These are phyloP conservation scores for Claviceps sp. DNA, from an alignment of 2,329 filamentous ascomycete genomes.

Conservation along the genomic window DNA sequence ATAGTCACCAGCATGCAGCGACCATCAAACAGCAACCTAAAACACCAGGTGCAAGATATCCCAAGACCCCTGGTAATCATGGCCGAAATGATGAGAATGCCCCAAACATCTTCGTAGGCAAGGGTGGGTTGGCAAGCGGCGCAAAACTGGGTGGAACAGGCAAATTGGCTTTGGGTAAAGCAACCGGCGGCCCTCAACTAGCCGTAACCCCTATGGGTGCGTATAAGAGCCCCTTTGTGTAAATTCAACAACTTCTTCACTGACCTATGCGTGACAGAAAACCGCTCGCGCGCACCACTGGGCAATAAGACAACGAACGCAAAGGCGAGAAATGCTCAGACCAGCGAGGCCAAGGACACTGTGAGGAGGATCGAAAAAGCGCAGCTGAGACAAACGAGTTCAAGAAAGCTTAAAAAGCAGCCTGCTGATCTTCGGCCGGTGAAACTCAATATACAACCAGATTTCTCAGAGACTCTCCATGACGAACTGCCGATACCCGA, in stretches of 20 bases:
- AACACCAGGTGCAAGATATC: conserved; percentile 61
- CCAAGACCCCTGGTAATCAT: conserved; percentile 72
- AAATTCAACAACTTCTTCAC: background rate
- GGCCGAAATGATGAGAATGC: conserved; percentile 78
- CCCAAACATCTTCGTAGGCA: conserved; percentile 22
- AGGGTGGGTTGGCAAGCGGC: conserved; percentile 33
- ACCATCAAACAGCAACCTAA: conserved; percentile 63
- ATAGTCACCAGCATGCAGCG: conserved; percentile 61
- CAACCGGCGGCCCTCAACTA: conserved; percentile 31
- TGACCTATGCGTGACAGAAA: conserved; percentile 12
- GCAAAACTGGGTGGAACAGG: conserved; percentile 40
- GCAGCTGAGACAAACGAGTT: conserved; percentile 42
- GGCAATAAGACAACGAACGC: conserved; percentile 96
- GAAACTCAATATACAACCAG: conserved; percentile 50
- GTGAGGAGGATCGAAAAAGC: conserved; percentile 50
- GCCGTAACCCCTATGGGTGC: conserved; percentile 74
- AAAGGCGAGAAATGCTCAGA: conserved; percentile 58
- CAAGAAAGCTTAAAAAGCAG: conserved; percentile 45
- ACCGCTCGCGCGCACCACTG: conserved; percentile 61
- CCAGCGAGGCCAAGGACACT: conserved; percentile 47
- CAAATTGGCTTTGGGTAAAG: conserved; percentile 33
- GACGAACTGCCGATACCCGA: conserved; percentile 78
- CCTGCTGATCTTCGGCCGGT: conserved; percentile 37
- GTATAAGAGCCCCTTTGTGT: conserved; percentile 9
- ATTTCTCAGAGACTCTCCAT: conserved; percentile 29